Base-by-base conservation (phyloP, 306 rosid genomes). In the Sesbania bispinosa region DNA sequence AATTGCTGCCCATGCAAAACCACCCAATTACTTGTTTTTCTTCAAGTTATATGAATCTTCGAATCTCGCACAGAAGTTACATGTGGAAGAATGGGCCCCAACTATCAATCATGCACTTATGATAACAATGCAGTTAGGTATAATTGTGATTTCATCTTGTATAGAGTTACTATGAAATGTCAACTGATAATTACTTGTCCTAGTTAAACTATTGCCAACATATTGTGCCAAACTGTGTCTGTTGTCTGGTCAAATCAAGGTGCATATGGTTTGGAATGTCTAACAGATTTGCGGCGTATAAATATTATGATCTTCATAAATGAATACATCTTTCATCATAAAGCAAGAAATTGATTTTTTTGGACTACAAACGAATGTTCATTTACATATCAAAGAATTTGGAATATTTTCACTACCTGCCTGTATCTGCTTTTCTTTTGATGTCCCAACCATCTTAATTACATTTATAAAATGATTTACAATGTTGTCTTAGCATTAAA, bases 1-100 rank as follows among this genome's bases (percentile, higher is more conserved):
- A 67, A 76, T 93, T 38, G 98, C 98, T 0, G 98, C 96, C 18
- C 94, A 90, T 78, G 98, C 98, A 43, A 92, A 79, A 81, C 96
- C 96, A 46, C 98, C 97, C 52, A 84, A 83, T 77, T 93, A 90
- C 74, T 54, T 93, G 88, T 84, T 87, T 86, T 90, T 93, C 96
- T 93, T 90, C 57, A 85, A 87, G 39, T 87, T 84, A 75, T 93
- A 78, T 27, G 87, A 85, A 71, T 77, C 83, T 62, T 86, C 73
- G 3, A 93, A 87, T 75, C 96, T 90, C 10, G 82, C 85, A 0
- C 92, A 86, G 60, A 93, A 87, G 83, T 73, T 93, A 75, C 98
- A 90, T 24, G 58, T 69, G 20, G 83, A 82, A 23, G 83, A 82
- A 75, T 82, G 86, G 86, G 64, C 24, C 19, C 86, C 86, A 0